Evolutionary conservation across 2,329 filamentous ascomycete species (phyloP), one percentile per base, ranked within the genome.

Genomic region (Fusarium torreyae): DNA sequence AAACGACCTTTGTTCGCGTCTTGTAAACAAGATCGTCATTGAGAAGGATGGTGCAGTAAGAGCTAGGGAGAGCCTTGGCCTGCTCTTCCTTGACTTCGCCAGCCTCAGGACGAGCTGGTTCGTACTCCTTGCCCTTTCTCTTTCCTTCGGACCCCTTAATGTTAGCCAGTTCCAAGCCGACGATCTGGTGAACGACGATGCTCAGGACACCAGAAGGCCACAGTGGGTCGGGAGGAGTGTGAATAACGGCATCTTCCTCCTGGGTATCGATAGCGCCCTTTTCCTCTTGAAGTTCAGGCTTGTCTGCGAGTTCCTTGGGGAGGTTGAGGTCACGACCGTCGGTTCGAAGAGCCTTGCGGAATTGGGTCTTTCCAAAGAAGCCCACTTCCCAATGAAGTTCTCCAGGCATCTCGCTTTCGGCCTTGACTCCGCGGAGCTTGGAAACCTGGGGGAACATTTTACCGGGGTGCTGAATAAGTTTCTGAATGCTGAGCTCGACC

Each of bases 351-450:
- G 94, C 93, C 67, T 91, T 89, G 55, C 95, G 88, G 81, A 98
- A 94, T 70, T 94, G 89, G 1, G 94, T 94, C 82, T 97, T 98
- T 72, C 91, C 91, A 74, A 98, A 98, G 82, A 92, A 98, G 8
- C 95, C 96, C 46, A 98, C 94, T 78, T 98, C 95, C 95, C 95
- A 98, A 76, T 97, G 91, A 39, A 99, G 86, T 76, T 97, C 91
- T 28, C 96, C 95, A 0, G 96, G 96, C 94, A 98, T 98, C 50
- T 88, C 87, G 70, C 89, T 95, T 14, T 91, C 94, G 22, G 93
- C 90, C 73, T 96, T 92, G 81, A 97, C 89, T 13, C 95, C 95
- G 28, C 88, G 85, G 2, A 98, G 87, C 72, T 91, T 94, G 0
- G 94, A 97, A 9, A 93, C 87, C 72, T 97, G 94, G 7, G 93